A percentile compares a stretch with the other conserved stretches of the same genome.
Evolutionary conservation across 306 rosid species (phyloP).

Genomic region (Quercus robur): DNA sequence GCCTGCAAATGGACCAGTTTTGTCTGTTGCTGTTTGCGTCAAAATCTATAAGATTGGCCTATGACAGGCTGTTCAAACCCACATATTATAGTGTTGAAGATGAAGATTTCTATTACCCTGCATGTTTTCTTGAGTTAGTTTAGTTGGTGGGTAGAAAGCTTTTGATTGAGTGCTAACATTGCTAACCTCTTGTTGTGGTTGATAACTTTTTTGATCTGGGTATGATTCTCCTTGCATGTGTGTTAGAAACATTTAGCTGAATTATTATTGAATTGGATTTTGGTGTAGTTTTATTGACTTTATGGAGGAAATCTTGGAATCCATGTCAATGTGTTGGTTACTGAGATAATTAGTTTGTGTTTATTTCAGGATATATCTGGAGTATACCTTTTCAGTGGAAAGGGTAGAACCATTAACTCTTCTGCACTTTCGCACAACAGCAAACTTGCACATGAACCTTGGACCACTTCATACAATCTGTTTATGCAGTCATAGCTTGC

Average conservation of each 20-base stretch:
- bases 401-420: conserved; percentile 57
- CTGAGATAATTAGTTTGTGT: background rate
- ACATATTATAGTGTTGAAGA: background rate
- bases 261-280: background rate
- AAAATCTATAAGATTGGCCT: background rate
- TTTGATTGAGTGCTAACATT: background rate
- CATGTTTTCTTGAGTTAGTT: background rate
- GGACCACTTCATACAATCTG: conserved; percentile 63
- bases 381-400: conserved; percentile 69
- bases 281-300: background rate
- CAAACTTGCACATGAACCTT: conserved; percentile 63
- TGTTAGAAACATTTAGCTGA: background rate
- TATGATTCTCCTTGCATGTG: background rate
- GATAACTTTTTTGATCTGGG: background rate
- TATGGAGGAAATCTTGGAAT: background rate
- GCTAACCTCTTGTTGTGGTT: background rate
- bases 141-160: background rate
- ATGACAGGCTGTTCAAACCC: background rate
- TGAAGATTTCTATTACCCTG: background rate
- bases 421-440: conserved; percentile 49
- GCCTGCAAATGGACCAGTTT: background rate
- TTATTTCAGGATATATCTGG: conserved; percentile 72
- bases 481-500: conserved; percentile 47
- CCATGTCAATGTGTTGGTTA: background rate
- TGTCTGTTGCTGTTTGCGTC: background rate